These are phyloP conservation scores for Neostapfia colusana DNA, from an alignment of 176 grass and related monocot genomes.

Conservation along the genomic window DNA sequence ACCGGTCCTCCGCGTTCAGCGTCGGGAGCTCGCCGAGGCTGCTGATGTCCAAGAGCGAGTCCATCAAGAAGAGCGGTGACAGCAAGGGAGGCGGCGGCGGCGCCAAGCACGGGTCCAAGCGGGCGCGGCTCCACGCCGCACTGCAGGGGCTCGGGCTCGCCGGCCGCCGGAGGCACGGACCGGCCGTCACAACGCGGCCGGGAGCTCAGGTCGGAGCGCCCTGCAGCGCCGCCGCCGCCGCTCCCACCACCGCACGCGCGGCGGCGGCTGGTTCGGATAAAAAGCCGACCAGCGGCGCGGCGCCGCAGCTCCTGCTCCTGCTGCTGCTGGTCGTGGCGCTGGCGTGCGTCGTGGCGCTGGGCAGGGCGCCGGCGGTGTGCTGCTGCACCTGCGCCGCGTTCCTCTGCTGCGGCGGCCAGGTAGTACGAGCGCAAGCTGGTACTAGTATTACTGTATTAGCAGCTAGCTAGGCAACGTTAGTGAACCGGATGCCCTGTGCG, in stretches of 20 bases:
- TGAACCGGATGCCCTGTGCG: no score
- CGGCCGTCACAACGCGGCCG: background rate
- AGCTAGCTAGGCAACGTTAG: no score
- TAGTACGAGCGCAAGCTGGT: no score
- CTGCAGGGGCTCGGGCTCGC: slow-evolving; percentile 17
- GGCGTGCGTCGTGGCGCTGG: slow-evolving; percentile 50
- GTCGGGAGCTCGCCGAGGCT: background rate
- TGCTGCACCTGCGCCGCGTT: slow-evolving; percentile 42
- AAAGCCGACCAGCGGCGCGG: no score
- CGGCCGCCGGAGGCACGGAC: background rate
- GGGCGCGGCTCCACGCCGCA: slow-evolving; percentile 19
- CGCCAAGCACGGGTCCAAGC: slow-evolving; percentile 12
- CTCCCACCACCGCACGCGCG: background rate
- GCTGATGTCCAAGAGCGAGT: slow-evolving; percentile 13
- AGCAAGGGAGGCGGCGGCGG: background rate
- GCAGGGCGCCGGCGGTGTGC: slow-evolving; percentile 46
- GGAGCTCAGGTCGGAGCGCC: background rate
- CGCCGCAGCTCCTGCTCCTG: background rate
- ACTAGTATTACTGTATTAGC: no score
- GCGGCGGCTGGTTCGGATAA: no score
- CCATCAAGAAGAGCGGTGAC: slow-evolving; percentile 26
- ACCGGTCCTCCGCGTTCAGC: background rate
- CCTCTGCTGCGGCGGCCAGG: background rate
- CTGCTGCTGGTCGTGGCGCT: slow-evolving; percentile 35
- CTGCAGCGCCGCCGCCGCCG: background rate